Percentiles rank a stretch among this genome's conserved stretches.
Evolutionary conservation across 306 rosid species (phyloP).

Genomic region (Casuarina equisetifolia): DNA sequence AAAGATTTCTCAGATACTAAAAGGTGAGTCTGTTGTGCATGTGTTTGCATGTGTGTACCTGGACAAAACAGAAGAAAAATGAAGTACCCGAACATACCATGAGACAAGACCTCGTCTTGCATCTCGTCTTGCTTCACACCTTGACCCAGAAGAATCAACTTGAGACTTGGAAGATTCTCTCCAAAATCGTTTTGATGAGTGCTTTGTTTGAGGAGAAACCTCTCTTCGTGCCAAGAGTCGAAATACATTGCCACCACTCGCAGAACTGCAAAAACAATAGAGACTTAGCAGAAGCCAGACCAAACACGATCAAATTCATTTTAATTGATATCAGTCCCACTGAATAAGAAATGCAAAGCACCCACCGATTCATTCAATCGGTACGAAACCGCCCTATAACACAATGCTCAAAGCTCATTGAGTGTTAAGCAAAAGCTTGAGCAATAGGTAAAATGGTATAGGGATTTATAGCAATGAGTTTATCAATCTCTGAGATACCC

Average conservation of each 20-base stretch:
- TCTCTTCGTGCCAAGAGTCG: conserved; percentile 50
- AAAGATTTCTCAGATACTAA: too few relatives aligned
- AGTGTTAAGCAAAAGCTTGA: background rate
- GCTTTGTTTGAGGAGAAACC: conserved; percentile 43
- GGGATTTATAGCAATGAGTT: background rate
- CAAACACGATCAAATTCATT: conserved; percentile 12
- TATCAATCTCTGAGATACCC: background rate
- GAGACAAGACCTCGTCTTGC: conserved; percentile 52
- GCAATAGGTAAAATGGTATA: background rate
- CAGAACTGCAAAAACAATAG: background rate
- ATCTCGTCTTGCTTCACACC: conserved; percentile 39
- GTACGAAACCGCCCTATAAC: background rate
- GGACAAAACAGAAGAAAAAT: background rate
- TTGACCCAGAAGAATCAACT: conserved; percentile 27
- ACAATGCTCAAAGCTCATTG: background rate
- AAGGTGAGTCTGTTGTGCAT: background rate
- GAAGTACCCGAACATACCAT: conserved; percentile 36
- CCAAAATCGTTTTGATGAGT: conserved; percentile 36
- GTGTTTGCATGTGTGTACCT: background rate
- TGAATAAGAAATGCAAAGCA: background rate
- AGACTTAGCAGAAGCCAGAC: conserved; percentile 8
- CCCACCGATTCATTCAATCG: background rate
- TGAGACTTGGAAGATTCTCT: conserved; percentile 31
- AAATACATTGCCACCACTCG: conserved; percentile 49
- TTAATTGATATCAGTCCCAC: background rate